Evolutionary conservation across 148 eudicot species (phyloP).

Genomic region (Heliosperma pusillum): DNA sequence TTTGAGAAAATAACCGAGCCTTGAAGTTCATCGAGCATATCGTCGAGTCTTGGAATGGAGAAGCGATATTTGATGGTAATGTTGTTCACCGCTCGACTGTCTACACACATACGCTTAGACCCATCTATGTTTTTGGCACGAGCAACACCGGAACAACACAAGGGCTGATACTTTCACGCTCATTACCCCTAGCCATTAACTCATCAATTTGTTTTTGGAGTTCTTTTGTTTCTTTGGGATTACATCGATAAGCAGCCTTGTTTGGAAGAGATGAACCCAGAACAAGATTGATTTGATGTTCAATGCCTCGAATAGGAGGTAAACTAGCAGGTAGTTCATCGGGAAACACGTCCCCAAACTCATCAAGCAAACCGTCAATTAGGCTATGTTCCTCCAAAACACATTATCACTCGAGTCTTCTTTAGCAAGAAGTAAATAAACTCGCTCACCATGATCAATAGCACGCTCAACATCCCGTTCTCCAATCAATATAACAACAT

Average conservation of each 20-base stretch:
- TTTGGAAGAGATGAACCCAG: neutral
- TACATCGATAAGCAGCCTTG: neutral
- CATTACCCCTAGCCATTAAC: neutral
- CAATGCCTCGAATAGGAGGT: neutral
- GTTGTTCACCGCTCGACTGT: no score
- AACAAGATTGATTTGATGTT: neutral
- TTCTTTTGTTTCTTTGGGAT: neutral
- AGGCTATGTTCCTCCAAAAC: neutral
- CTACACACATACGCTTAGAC: neutral
- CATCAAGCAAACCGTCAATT: neutral
- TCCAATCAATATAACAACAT: neutral
- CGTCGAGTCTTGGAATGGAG: no score
- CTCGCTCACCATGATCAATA: neutral
- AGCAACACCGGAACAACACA: neutral
- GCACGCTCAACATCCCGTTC: constrained; percentile 1
- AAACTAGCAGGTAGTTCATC: neutral
- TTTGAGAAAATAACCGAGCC: no score
- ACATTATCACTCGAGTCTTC: neutral
- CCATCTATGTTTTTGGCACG: neutral
- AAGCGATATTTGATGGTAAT: no score
- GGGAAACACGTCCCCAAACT: neutral
- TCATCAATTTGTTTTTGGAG: neutral
- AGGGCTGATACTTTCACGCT: neutral
- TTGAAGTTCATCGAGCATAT: no score
- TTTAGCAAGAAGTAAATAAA: neutral